A percentile compares a stretch with the other conserved stretches of the same genome.
phyloP scores from a whole-genome alignment of 116 monocot genomes.

The Dioscorea cayenensis region DNA sequence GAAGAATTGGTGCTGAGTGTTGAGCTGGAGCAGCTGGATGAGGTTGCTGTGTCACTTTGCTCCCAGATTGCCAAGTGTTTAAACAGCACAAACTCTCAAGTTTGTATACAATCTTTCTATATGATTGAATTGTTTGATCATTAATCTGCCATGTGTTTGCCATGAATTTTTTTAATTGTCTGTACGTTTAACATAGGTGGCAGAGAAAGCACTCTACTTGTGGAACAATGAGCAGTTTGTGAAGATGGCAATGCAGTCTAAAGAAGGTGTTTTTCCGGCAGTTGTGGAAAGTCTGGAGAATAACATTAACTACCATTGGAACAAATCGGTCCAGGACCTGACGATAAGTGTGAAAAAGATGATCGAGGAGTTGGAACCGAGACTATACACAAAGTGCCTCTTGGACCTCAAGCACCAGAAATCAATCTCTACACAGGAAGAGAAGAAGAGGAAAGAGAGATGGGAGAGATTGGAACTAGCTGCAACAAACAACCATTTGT shows the following conservation, averaged over 20 bases:
- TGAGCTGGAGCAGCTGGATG: slow-evolving; percentile 11
- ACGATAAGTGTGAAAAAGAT: slow-evolving; percentile 32
- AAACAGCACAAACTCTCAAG: slow-evolving; percentile 52
- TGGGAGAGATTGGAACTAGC: slow-evolving; percentile 36
- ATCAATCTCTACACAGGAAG: slow-evolving; percentile 3
- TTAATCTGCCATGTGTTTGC: background rate
- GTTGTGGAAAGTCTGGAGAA: slow-evolving; percentile 29
- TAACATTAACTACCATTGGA: slow-evolving; percentile 45
- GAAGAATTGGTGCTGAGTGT: slow-evolving; percentile 35
- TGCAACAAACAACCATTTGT: slow-evolving; percentile 1
- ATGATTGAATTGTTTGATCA: background rate
- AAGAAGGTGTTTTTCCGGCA: slow-evolving; percentile 28
- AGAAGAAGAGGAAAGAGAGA: slow-evolving; percentile 25
- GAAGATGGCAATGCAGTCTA: slow-evolving; percentile 24
- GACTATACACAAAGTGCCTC: slow-evolving; percentile 34
- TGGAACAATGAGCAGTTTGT: slow-evolving; percentile 56
- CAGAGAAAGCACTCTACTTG: slow-evolving; percentile 45
- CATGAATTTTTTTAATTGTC: background rate
- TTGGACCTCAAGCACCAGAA: slow-evolving; percentile 11
- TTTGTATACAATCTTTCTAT: background rate
- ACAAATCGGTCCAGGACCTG: slow-evolving; percentile 36
- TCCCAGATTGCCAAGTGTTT: slow-evolving; percentile 31
- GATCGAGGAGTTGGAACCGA: slow-evolving; percentile 38
- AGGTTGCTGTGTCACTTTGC: slow-evolving; percentile 30
- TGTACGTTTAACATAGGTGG: slow-evolving; percentile 18